phyloP scores from a whole-genome alignment of 78 protist genomes.

The Chrysochromulina tobinii region DNA sequence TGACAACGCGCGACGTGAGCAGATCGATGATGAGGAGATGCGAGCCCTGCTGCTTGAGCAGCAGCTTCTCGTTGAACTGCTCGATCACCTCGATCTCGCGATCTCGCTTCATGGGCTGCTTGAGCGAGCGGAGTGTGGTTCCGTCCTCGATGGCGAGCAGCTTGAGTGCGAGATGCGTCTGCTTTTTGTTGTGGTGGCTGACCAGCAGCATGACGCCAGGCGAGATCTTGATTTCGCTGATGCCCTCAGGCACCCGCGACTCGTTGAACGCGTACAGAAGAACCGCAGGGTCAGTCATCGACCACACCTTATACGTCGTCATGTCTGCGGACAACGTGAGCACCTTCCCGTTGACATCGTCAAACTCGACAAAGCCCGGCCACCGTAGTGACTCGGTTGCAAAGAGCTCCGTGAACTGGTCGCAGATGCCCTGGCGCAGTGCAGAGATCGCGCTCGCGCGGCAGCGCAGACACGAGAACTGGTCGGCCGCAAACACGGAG shows the following conservation, averaged over 20 bases:
- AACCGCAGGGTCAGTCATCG: neutral
- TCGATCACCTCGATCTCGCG: neutral
- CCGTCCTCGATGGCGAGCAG: neutral
- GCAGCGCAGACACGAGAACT: neutral
- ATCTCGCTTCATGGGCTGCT: neutral
- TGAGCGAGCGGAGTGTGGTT: neutral
- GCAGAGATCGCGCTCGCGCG: neutral
- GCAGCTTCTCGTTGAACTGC: conserved; percentile 39
- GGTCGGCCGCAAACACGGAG: neutral
- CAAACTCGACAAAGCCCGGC: conserved; percentile 39
- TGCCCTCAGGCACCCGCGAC: no score
- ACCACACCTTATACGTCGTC: neutral
- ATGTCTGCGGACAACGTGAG: neutral
- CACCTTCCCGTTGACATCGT: conserved; percentile 24
- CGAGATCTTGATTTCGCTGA: conserved; percentile 23
- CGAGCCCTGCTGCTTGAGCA: neutral
- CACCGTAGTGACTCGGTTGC: neutral
- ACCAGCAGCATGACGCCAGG: conserved; percentile 4
- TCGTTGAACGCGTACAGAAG: neutral
- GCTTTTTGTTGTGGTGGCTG: no score
- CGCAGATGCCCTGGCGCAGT: neutral
- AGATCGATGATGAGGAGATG: neutral
- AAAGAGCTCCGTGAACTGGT: neutral
- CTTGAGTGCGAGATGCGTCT: neutral
- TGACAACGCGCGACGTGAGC: neutral